Conservation (phyloP, 495 filamentous ascomycete species). For the Lasiosphaeria hispida region DNA sequence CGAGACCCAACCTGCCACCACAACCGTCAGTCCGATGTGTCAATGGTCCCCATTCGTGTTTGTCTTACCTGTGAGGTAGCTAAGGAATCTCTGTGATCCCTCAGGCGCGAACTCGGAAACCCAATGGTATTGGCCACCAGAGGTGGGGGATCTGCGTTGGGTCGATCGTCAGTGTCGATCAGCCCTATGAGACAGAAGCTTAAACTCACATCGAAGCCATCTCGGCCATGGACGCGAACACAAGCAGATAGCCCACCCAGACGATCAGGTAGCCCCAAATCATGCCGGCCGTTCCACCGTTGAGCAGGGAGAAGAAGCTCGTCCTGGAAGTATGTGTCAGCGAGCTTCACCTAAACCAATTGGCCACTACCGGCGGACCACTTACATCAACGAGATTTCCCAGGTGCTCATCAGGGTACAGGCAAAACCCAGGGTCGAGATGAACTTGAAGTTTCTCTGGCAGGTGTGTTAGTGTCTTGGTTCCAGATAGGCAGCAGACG, state of each 20-base stretch:
- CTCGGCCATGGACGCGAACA: constrained; percentile 31
- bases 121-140: constrained; percentile 47
- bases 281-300: constrained; percentile 33
- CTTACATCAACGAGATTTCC: constrained; percentile 40
- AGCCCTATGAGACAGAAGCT: not conserved
- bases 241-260: constrained; percentile 32
- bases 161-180: not conserved
- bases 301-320: constrained; percentile 23
- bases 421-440: constrained; percentile 48
- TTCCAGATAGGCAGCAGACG: not conserved
- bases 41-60: too few relatives aligned
- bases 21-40: not conserved
- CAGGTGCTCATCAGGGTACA: constrained; percentile 52
- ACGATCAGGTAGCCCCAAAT: constrained; percentile 34
- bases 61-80: constrained; percentile 49
- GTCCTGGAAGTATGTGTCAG: constrained; percentile 3
- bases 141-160: constrained; percentile 12
- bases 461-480: constrained; percentile 3
- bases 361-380: not conserved
- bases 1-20: constrained; percentile 52
- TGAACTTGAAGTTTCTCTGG: constrained; percentile 44
- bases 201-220: constrained; percentile 32
- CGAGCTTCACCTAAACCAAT: too few relatives aligned
- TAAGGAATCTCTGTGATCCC: constrained; percentile 53
- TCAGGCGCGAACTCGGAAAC: constrained; percentile 57